Percentiles rank a stretch among this genome's conserved stretches.
These are phyloP conservation scores for Xerocomus subilludens DNA, from an alignment of 1,284 basidiomycete genomes.

Conservation along the genomic window DNA sequence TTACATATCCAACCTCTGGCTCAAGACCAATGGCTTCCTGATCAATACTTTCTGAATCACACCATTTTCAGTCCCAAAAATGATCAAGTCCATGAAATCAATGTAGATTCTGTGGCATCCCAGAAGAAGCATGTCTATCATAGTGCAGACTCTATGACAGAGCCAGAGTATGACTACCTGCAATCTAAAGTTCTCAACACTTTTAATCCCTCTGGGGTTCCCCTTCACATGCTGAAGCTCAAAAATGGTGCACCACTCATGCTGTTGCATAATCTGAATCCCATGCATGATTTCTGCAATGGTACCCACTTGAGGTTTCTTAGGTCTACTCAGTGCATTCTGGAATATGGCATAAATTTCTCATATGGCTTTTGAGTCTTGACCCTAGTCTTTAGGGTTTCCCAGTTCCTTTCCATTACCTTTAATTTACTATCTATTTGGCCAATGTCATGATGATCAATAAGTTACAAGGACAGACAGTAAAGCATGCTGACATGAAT, in stretches of 20 bases:
- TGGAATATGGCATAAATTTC: neutral
- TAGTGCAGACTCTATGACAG: too few species aligned
- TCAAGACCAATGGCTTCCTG: too few species aligned
- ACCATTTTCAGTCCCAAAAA: too few species aligned
- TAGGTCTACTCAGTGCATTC: neutral
- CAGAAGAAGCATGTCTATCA: too few species aligned
- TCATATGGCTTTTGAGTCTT: constrained; percentile 32
- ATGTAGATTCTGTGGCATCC: too few species aligned
- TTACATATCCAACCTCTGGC: too few species aligned
- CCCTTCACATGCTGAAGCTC: constrained; percentile 47
- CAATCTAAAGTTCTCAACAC: too few species aligned
- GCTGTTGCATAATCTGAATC: neutral
- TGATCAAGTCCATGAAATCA: too few species aligned
- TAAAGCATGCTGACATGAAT: constrained; percentile 25
- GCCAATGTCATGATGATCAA: constrained; percentile 57
- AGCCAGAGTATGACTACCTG: too few species aligned
- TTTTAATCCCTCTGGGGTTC: constrained; percentile 43
- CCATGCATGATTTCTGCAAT: neutral
- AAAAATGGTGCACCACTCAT: neutral
- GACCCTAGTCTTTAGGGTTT: neutral
- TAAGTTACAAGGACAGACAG: constrained; percentile 52
- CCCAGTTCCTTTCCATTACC: constrained; percentile 5
- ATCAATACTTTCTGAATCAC: too few species aligned
- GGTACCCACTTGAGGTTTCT: neutral
- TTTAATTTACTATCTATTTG: constrained; percentile 51